These are phyloP conservation scores for Cytospora chrysosperma DNA, from an alignment of 2,329 filamentous ascomycete genomes.

Conservation along the genomic window DNA sequence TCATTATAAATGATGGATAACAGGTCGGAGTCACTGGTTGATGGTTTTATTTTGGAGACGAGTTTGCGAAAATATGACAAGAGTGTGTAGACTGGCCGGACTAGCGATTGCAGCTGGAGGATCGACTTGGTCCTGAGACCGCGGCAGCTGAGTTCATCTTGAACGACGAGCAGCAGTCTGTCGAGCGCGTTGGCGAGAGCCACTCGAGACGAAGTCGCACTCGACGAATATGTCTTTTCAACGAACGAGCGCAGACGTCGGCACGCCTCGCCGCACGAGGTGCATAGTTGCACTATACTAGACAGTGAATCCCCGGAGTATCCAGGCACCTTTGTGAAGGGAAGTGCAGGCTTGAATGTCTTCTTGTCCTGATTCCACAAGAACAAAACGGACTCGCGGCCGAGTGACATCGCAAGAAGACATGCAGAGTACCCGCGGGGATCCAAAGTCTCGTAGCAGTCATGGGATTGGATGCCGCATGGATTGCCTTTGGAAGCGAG, in stretches of 20 bases:
- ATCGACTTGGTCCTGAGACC: constrained; percentile 46
- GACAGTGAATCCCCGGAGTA: constrained; percentile 51
- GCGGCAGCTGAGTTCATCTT: constrained; percentile 47
- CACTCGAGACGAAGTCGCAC: constrained; percentile 47
- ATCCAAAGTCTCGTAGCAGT: constrained; percentile 44
- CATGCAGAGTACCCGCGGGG: constrained; percentile 52
- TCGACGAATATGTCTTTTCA: constrained; percentile 44
- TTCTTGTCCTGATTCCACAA: constrained; percentile 52
- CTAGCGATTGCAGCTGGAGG: constrained; percentile 51
- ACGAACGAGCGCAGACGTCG: constrained; percentile 48
- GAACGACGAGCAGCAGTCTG: constrained; percentile 48
- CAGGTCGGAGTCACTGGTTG: constrained; percentile 57
- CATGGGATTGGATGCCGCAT: constrained; percentile 38
- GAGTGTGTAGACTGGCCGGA: constrained; percentile 48
- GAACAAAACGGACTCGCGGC: constrained; percentile 72
- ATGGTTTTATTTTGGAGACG: constrained; percentile 45
- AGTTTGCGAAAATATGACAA: constrained; percentile 53
- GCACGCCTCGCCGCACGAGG: constrained; percentile 48
- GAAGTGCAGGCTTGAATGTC: constrained; percentile 51
- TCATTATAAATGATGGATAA: constrained; percentile 62
- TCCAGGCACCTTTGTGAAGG: constrained; percentile 53
- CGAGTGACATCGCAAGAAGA: constrained; percentile 65
- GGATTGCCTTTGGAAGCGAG: constrained; percentile 44
- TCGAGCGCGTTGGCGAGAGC: constrained; percentile 52
- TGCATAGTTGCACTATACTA: constrained; percentile 47